A percentile compares a stretch with the other conserved stretches of the same genome.
Conservation (phyloP, 2,329 filamentous ascomycete species). For the Monosporascus sp. region DNA sequence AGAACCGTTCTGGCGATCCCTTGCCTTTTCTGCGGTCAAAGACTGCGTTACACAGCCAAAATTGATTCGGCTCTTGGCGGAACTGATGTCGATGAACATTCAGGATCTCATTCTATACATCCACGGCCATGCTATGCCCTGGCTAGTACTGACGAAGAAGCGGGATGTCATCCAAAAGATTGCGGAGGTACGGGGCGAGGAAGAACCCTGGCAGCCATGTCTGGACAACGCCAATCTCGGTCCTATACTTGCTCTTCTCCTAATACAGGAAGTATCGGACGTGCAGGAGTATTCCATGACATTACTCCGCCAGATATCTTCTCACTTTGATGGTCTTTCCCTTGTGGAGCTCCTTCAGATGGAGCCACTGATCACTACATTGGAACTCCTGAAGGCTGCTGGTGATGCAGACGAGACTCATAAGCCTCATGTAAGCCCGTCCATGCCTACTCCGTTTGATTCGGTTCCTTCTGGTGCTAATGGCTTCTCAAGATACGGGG, state of each 20-base stretch:
- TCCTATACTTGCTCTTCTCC: slow-evolving; percentile 52
- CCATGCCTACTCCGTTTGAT: neutral
- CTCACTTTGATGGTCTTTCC: slow-evolving; percentile 61
- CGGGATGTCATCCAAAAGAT: slow-evolving; percentile 76
- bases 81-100: slow-evolving; percentile 71
- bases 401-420: slow-evolving; percentile 60
- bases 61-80: slow-evolving; percentile 72
- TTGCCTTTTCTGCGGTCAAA: slow-evolving; percentile 78
- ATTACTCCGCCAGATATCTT: slow-evolving; percentile 62
- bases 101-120: slow-evolving; percentile 69
- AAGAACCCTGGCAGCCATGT: slow-evolving; percentile 52
- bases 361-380: slow-evolving; percentile 69
- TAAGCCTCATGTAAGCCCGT: slow-evolving; percentile 49
- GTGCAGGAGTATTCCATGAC: slow-evolving; percentile 63
- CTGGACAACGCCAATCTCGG: slow-evolving; percentile 53
- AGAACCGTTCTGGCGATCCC: slow-evolving; percentile 80
- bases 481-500: slow-evolving; percentile 35
- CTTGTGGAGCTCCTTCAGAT: slow-evolving; percentile 66
- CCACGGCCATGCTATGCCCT: slow-evolving; percentile 78
- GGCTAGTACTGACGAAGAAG: slow-evolving; percentile 74
- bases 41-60: slow-evolving; percentile 78
- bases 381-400: slow-evolving; percentile 76
- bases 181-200: slow-evolving; percentile 68
- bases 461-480: slow-evolving; percentile 18
- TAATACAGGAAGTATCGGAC: slow-evolving; percentile 52